Evolutionary conservation across 1,284 basidiomycete genomes (phyloP).

Genomic region (Takashimella koratensis): DNA sequence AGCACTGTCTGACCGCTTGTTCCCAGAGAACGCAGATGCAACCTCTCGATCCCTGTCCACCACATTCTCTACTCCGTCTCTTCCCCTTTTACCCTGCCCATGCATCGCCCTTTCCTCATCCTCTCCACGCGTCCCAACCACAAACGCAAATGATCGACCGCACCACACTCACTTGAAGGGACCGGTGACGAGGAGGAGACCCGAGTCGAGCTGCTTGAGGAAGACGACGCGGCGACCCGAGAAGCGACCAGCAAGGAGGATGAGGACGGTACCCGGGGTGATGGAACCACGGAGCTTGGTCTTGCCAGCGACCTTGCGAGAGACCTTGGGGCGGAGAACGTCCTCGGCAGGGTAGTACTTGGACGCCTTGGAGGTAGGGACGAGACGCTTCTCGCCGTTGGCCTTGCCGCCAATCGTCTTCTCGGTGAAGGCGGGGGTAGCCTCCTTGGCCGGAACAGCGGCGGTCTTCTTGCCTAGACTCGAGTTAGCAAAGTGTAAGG

Average conservation of each 20-base stretch:
- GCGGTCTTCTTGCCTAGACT: slow-evolving; percentile 68
- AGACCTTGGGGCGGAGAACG: slow-evolving; percentile 82
- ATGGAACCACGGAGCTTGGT: slow-evolving; percentile 80
- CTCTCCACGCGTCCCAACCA: not conserved
- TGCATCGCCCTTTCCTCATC: not conserved
- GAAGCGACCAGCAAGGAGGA: slow-evolving; percentile 97
- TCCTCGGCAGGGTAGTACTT: slow-evolving; percentile 98
- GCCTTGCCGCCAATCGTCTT: slow-evolving; percentile 82
- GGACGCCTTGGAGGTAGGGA: slow-evolving; percentile 75
- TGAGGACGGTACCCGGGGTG: slow-evolving; percentile 91
- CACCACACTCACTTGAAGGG: slow-evolving; percentile 69
- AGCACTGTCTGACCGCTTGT: no score
- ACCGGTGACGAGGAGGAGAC: slow-evolving; percentile 91
- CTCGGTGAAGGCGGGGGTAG: slow-evolving; percentile 60
- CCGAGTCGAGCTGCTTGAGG: slow-evolving; percentile 92
- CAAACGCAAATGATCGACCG: no score
- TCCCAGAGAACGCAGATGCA: no score
- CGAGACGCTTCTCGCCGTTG: slow-evolving; percentile 85
- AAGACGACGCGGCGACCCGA: slow-evolving; percentile 97
- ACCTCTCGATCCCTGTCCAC: no score
- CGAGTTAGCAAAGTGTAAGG: not conserved
- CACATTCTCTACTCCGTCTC: no score
- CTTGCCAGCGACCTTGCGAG: slow-evolving; percentile 72
- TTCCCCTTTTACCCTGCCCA: not conserved
- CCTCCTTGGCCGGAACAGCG: slow-evolving; percentile 60